These are phyloP conservation scores for Phaeosphaeria sp. DNA, from an alignment of 2,329 filamentous ascomycete genomes.

Conservation along the genomic window DNA sequence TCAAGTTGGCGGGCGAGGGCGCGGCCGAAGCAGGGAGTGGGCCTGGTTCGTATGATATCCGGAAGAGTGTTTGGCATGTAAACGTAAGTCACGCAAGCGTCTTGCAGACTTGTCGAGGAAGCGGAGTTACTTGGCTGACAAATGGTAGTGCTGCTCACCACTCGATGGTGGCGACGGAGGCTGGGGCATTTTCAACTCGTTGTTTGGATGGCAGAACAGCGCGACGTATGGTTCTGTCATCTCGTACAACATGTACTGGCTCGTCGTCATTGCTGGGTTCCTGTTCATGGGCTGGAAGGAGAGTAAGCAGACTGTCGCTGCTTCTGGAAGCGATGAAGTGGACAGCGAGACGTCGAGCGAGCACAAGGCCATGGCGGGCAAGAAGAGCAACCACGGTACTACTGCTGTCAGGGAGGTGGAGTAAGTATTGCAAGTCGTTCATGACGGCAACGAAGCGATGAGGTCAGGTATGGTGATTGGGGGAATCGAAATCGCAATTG, in stretches of 20 bases:
- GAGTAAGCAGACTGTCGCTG: constrained; percentile 40
- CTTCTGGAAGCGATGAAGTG: constrained; percentile 6
- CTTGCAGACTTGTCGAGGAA: background rate
- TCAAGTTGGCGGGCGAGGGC: constrained; percentile 68
- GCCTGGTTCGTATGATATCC: constrained; percentile 80
- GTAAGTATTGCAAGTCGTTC: background rate
- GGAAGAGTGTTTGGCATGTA: constrained; percentile 80
- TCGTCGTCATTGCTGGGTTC: constrained; percentile 72
- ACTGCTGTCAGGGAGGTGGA: constrained; percentile 22
- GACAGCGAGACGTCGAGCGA: constrained; percentile 24
- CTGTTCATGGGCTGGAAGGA: constrained; percentile 72
- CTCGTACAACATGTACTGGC: constrained; percentile 88
- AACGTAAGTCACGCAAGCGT: constrained; percentile 70
- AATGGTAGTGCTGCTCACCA: constrained; percentile 75
- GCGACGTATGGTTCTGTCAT: constrained; percentile 88
- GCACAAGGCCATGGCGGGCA: constrained; percentile 17
- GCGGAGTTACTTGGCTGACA: constrained; percentile 1
- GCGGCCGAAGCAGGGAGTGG: constrained; percentile 69
- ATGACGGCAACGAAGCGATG: background rate
- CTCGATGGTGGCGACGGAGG: constrained; percentile 74
- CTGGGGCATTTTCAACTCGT: constrained; percentile 87
- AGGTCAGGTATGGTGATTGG: background rate
- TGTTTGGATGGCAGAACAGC: constrained; percentile 87
- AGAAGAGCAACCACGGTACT: constrained; percentile 22
- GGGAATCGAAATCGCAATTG: background rate